Evolutionary conservation across 2,329 filamentous ascomycete genomes (phyloP), one percentile per base, ranked within the genome.

Genomic region (Xylaria digitata): DNA sequence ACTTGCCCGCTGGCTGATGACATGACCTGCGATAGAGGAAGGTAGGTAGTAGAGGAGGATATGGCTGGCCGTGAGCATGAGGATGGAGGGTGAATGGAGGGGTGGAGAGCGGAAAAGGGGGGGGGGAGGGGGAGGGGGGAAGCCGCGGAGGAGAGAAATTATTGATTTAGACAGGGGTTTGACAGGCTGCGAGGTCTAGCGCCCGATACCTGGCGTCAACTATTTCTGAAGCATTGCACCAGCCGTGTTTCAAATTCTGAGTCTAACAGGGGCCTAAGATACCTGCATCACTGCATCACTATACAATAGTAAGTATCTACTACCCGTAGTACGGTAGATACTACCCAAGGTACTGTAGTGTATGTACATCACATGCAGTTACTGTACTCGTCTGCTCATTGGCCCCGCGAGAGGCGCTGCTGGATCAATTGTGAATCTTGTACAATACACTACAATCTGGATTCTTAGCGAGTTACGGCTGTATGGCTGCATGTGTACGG

Each of bases 161-260:
- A 62, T 34, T 46, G 66, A 66, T 67, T 58, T 32, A 13, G 32
- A 63, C 62, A 67, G 67, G 73, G 74, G 72, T 73, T 69, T 71
- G 60, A 67, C 70, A 74, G 66, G 72, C 65, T 55, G 65, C 73
- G 68, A 70, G 73, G 73, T 67, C 75, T 82, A 80, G 78, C 76
- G 74, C 72, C 72, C 59, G 74, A 75, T 74, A 70, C 72, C 68
- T 78, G 70, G 73, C 72, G 75, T 75, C 75, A 79, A 76, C 71
- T 78, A 75, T 76, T 76, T 82, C 81, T 83, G 81, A 84, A 78
- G 83, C 81, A 83, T 65, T 81, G 81, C 81, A 75, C 80, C 82
- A 83, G 81, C 79, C 79, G 76, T 74, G 83, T 85, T 85, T 85
- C 83, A 84, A 63, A 68, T 63, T 57, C 66, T 65, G 67, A 61